Percentiles rank a stretch among this genome's conserved stretches.
Evolutionary conservation across 2,329 filamentous ascomycete species (phyloP).

Genomic region (Fusarium proliferatum): DNA sequence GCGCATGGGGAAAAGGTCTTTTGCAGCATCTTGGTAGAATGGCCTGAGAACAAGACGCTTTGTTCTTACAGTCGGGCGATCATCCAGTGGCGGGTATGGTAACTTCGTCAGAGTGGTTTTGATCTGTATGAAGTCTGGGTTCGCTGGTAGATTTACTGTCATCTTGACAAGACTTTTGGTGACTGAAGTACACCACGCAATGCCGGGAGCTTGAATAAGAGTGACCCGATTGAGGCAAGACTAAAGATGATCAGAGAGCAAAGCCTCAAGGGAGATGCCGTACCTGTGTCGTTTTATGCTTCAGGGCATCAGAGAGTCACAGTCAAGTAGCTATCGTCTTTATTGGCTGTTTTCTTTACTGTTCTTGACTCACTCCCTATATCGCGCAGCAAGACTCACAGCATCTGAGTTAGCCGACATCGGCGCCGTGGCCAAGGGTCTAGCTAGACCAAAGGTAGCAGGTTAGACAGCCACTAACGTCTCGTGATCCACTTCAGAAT

Average conservation of each 20-base stretch:
- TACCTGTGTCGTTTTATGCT: accelerated
- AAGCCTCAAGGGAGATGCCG: neutral
- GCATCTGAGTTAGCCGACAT: neutral
- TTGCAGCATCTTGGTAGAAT: conserved; percentile 1
- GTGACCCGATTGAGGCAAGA: accelerated
- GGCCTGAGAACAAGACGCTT: neutral
- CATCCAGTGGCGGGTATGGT: neutral
- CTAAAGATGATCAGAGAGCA: accelerated
- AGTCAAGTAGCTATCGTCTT: too few relatives aligned
- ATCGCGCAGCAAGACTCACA: neutral
- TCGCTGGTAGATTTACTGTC: neutral
- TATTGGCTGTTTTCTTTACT: neutral
- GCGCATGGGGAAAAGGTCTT: conserved; percentile 6
- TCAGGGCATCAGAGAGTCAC: accelerated
- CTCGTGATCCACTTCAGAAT: neutral
- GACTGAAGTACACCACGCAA: accelerated
- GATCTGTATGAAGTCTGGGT: neutral
- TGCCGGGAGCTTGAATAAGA: accelerated
- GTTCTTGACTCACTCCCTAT: neutral
- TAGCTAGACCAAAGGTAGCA: neutral
- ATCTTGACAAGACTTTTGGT: neutral
- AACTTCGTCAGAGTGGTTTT: neutral
- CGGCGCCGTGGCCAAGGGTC: neutral
- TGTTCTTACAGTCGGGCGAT: neutral
- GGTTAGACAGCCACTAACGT: neutral